Conservation (phyloP, 1,284 basidiomycete species). For the Megacollybia platyphylla region DNA sequence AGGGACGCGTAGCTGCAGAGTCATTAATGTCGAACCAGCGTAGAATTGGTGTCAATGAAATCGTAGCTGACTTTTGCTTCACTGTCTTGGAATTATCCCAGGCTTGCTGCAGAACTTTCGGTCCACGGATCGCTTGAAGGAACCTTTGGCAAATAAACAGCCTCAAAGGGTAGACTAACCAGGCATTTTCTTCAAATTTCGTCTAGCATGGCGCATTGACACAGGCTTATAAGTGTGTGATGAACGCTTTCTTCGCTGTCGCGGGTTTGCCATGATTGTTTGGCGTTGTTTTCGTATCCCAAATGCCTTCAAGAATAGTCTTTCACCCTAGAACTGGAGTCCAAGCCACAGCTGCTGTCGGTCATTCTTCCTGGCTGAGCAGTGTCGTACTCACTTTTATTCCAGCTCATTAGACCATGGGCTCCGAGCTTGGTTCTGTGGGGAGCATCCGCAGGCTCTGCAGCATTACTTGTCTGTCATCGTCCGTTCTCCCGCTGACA, state of each 20-base stretch:
- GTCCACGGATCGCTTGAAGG: slow-evolving; percentile 64
- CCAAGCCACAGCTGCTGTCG: slow-evolving; percentile 10
- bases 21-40: slow-evolving; percentile 3
- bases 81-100: slow-evolving; percentile 90
- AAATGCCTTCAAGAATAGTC: slow-evolving; percentile 6
- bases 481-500: slow-evolving; percentile 3
- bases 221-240: slow-evolving; percentile 43
- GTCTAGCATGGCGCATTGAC: slow-evolving; percentile 60
- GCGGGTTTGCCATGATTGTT: slow-evolving; percentile 76
- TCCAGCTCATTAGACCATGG: slow-evolving; percentile 43
- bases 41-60: background rate
- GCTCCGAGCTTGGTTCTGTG: slow-evolving; percentile 45
- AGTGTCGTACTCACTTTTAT: slow-evolving; percentile 12
- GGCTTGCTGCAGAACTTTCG: slow-evolving; percentile 69
- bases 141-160: background rate
- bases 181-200: slow-evolving; percentile 67
- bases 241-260: slow-evolving; percentile 78
- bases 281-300: background rate
- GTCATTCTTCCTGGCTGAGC: slow-evolving; percentile 1
- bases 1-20: slow-evolving; percentile 61
- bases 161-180: slow-evolving; percentile 27
- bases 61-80: slow-evolving; percentile 70
- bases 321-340: slow-evolving; percentile 6
- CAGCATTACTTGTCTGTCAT: slow-evolving; percentile 48
- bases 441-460: slow-evolving; percentile 55